Base-by-base conservation (phyloP, 2,329 filamentous ascomycete genomes). In the Capronia coronata region DNA sequence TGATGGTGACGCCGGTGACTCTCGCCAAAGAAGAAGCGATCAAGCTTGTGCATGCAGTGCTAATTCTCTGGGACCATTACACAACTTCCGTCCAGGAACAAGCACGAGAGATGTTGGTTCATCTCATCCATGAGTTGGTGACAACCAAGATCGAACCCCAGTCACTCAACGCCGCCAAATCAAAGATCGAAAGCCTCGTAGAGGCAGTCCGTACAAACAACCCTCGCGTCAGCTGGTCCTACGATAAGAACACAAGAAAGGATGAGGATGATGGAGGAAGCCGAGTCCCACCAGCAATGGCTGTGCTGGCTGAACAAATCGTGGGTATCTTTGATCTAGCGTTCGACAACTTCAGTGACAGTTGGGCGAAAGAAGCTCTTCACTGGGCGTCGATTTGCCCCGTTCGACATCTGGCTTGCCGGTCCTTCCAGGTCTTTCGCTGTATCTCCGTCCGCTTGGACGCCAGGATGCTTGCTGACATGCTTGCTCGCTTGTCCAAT, bases 341-440 rank as follows among this genome's bases (percentile, higher is more conserved):
- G 1, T 94, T 89, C 62, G 88, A 90, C 2, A 83, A 85, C 1
- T 84, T 98, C 55, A 88, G 89, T 61, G 88, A 94, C 60, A 80
- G 91, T 45, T 97, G 91, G 91, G 88, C 86, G 6, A 86, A 87
- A 56, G 77, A 94, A 25, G 91, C 91, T 0, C 72, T 98, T 55
- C 89, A 85, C 9, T 98, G 93, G 93, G 94, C 93, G 8, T 97
- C 93, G 0, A 95, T 90, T 2, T 98, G 94, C 64, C 88, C 93
- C 0, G 94, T 98, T 3, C 78, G 91, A 42, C 93, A 98, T 70
- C 75, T 98, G 44, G 93, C 93, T 1, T 98, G 94, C 64, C 84
- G 93, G 22, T 98, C 94, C 0, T 97, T 98, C 68, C 94, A 98
- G 64, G 85, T 98, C 9, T 98, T 96, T 71, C 80, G 93, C 25